Conservation (phyloP, 2,329 filamentous ascomycete genomes). For the Colletotrichum sojae region DNA sequence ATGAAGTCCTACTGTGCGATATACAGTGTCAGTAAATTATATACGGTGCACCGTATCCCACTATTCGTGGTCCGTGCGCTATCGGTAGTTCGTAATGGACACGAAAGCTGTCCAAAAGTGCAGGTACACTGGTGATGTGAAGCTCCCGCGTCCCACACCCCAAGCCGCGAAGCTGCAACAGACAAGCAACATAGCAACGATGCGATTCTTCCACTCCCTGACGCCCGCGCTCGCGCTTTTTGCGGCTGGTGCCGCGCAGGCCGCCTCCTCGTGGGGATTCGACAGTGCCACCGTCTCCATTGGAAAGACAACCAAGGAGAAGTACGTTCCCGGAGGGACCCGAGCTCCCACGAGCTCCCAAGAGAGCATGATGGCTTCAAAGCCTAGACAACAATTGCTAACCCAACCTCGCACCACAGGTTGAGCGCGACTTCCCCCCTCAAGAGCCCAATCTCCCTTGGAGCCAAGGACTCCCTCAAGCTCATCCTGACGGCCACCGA, state of each 20-base stretch:
- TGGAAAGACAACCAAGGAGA: slow-evolving; percentile 77
- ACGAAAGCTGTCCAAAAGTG: slow-evolving; percentile 44
- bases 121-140: slow-evolving; percentile 22
- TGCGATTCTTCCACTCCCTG: slow-evolving; percentile 59
- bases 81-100: slow-evolving; percentile 38
- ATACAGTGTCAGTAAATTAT: not conserved
- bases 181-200: slow-evolving; percentile 45
- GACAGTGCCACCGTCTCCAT: slow-evolving; percentile 79
- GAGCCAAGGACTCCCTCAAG: slow-evolving; percentile 81
- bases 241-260: slow-evolving; percentile 65
- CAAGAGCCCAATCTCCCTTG: slow-evolving; percentile 74
- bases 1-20: not conserved
- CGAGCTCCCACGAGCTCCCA: slow-evolving; percentile 13
- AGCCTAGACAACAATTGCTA: slow-evolving; percentile 13
- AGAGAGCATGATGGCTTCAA: slow-evolving; percentile 41
- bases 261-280: slow-evolving; percentile 78
- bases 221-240: slow-evolving; percentile 61
- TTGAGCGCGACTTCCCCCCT: slow-evolving; percentile 73
- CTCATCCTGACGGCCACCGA: slow-evolving; percentile 86
- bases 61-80: slow-evolving; percentile 28
- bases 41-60: slow-evolving; percentile 13
- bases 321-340: slow-evolving; percentile 62
- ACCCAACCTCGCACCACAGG: slow-evolving; percentile 55
- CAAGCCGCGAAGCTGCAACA: slow-evolving; percentile 38
- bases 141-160: slow-evolving; percentile 25